phyloP scores from a whole-genome alignment of 805 yeast species.

The Hanseniaspora meyeri region DNA sequence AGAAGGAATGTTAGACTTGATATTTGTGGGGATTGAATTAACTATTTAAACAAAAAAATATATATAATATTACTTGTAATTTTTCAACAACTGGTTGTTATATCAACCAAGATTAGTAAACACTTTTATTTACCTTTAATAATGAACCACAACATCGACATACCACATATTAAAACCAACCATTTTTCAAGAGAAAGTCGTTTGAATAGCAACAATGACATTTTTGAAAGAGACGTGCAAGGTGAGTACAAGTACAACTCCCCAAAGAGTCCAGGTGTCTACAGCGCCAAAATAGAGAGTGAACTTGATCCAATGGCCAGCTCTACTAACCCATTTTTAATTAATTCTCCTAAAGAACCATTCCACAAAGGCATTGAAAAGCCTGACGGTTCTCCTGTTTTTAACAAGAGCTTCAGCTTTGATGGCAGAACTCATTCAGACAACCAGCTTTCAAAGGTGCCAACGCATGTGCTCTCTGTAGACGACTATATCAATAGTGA shows the following conservation, averaged over 20 bases:
- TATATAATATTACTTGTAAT: too few species aligned
- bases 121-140: neutral
- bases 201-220: slow-evolving; percentile 2
- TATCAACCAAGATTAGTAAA: neutral
- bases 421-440: neutral
- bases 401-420: neutral
- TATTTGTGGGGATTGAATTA: too few species aligned
- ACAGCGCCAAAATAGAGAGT: neutral
- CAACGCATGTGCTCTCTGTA: slow-evolving; percentile 2
- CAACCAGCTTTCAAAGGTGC: neutral
- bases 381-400: neutral
- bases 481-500: slow-evolving; percentile 11
- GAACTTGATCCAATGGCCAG: neutral
- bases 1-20: neutral
- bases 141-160: neutral
- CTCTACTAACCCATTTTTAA: neutral
- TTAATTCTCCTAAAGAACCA: neutral
- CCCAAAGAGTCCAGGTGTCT: neutral
- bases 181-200: neutral
- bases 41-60: too few species aligned
- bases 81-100: too few species aligned
- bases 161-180: neutral
- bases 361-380: too few species aligned
- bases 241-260: neutral
- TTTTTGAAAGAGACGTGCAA: slow-evolving; percentile 13